Evolutionary conservation across 1,139 yeast species (phyloP).

Genomic region (Spencermartinsiella ligniputridi): DNA sequence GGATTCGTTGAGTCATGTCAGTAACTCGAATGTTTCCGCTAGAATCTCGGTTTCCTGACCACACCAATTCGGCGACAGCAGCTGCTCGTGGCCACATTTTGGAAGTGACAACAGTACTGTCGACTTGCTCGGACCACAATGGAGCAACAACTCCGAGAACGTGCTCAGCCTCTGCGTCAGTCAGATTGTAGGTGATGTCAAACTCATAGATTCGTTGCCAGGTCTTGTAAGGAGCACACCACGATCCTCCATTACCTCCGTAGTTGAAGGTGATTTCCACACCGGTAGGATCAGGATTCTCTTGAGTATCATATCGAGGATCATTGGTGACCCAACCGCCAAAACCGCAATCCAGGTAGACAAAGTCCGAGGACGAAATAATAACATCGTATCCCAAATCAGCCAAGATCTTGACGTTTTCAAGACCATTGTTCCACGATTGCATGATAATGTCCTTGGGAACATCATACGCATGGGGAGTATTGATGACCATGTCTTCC

Average conservation of each 20-base stretch:
- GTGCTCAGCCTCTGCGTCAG: constrained; percentile 34
- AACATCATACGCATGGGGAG: constrained; percentile 24
- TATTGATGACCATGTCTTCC: constrained; percentile 43
- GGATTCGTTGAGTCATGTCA: constrained; percentile 40
- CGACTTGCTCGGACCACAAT: constrained; percentile 46
- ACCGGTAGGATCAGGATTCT: constrained; percentile 26
- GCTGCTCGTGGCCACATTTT: constrained; percentile 48
- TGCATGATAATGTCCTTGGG: constrained; percentile 40
- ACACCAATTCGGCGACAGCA: constrained; percentile 44
- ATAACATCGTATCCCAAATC: constrained; percentile 42
- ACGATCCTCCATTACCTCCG: constrained; percentile 41
- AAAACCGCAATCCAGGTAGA: constrained; percentile 47
- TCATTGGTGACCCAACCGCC: constrained; percentile 44
- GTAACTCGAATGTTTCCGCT: constrained; percentile 35
- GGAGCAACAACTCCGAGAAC: constrained; percentile 46
- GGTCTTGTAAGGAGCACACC: constrained; percentile 49
- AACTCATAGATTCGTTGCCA: constrained; percentile 46
- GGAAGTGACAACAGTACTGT: constrained; percentile 37
- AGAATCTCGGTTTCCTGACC: constrained; percentile 44
- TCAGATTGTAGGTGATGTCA: constrained; percentile 38
- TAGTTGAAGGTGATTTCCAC: constrained; percentile 33
- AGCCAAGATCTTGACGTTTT: constrained; percentile 34
- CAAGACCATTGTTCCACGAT: constrained; percentile 38
- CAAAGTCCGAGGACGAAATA: constrained; percentile 38
- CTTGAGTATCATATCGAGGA: constrained; percentile 32